A percentile compares a stretch with the other conserved stretches of the same genome.
Conservation (phyloP, 257 asterid species). For the Solanum piurae region DNA sequence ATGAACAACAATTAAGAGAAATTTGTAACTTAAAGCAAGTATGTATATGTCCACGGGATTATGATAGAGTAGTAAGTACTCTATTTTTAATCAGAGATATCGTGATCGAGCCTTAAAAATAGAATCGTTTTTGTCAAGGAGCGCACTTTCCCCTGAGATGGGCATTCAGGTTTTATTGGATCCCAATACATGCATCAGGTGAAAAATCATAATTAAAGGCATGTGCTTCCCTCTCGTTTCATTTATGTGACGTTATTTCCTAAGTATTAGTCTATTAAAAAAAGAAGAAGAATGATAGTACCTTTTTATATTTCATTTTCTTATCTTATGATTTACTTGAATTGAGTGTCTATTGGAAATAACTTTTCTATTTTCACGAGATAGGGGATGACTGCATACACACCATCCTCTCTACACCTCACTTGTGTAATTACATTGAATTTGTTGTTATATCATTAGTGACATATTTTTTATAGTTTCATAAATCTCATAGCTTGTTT, state of each 20-base stretch:
- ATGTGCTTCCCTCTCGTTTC: not conserved
- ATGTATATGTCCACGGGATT: not conserved
- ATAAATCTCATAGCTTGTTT: not conserved
- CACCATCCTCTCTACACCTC: not conserved
- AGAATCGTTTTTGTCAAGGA: not conserved
- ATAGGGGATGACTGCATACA: no score
- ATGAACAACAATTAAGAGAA: not conserved
- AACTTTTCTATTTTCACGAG: no score
- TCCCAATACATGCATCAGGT: not conserved
- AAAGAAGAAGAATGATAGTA: not conserved
- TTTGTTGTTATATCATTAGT: not conserved
- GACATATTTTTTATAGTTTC: not conserved
- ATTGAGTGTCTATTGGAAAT: no score
- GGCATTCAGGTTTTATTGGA: not conserved
- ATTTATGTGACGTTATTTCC: not conserved
- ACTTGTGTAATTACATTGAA: not conserved
- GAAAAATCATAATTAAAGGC: not conserved
- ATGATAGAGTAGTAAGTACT: not conserved
- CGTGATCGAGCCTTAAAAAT: not conserved
- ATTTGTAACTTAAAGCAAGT: not conserved
- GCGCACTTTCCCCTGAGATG: not conserved
- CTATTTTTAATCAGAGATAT: fast-evolving
- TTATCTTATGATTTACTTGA: not conserved
- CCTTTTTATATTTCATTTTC: not conserved
- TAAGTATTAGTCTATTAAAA: not conserved